Percentiles rank a stretch among this genome's conserved stretches.
Conservation (phyloP, 495 filamentous ascomycete genomes). For the Collariella sp. region DNA sequence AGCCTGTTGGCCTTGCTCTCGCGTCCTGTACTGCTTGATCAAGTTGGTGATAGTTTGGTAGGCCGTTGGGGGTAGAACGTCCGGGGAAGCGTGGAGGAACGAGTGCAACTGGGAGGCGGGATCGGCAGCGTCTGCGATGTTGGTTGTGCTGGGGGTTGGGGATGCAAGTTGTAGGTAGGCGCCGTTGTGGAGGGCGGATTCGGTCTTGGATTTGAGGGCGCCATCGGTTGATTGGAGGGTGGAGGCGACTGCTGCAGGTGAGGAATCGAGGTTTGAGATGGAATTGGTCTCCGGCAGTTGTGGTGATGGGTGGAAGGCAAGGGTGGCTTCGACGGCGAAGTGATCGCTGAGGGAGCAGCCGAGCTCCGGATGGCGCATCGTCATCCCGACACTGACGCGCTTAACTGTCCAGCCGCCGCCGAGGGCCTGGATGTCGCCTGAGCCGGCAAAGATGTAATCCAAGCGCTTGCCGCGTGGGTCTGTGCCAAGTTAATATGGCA, state of each 20-base stretch:
- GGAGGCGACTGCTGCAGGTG: conserved; percentile 33
- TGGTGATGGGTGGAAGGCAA: conserved; percentile 35
- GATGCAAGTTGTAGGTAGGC: conserved; percentile 28
- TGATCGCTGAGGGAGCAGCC: conserved; percentile 86
- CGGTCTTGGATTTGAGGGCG: conserved; percentile 43
- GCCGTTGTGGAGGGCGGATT: conserved; percentile 25
- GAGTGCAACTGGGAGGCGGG: conserved; percentile 23
- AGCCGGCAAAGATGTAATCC: conserved; percentile 79
- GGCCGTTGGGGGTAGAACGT: conserved; percentile 29
- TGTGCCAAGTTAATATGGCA: neutral
- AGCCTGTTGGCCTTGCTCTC: conserved; percentile 60
- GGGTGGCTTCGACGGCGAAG: conserved; percentile 70
- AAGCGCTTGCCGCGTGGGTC: conserved; percentile 75
- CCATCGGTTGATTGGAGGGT: conserved; percentile 63
- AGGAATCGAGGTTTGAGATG: conserved; percentile 16
- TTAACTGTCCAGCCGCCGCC: conserved; percentile 56
- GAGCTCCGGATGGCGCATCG: conserved; percentile 68
- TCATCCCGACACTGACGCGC: conserved; percentile 67
- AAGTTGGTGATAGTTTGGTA: conserved; percentile 69
- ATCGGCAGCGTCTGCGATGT: conserved; percentile 18
- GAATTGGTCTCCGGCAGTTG: neutral
- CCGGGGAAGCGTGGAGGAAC: conserved; percentile 9
- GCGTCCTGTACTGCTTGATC: conserved; percentile 53
- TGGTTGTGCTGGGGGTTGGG: conserved; percentile 19
- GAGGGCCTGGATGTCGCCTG: conserved; percentile 20